Base-by-base conservation (phyloP, 1,284 basidiomycete genomes). In the Puccinia horiana region DNA sequence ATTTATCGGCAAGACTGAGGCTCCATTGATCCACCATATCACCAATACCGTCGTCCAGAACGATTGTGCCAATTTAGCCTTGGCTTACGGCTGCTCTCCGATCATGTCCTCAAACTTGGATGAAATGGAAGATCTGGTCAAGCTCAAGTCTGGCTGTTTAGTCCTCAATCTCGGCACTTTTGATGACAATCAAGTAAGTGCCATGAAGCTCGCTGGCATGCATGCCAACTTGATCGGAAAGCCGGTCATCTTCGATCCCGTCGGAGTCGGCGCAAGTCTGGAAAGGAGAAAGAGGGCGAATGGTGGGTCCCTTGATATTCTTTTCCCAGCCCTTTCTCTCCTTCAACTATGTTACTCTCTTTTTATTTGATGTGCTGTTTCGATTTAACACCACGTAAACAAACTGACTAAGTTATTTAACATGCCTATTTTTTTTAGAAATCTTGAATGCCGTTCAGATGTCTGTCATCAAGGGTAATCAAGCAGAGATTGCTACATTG, bases 391-490 rank as follows among this genome's bases (percentile, higher is more conserved):
- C 6, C 20, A 58, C n/a, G n/a, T 58, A 16, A 29, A 29, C 29
- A 16, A 63, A 5, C 18, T 40, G 20, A 6, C 4, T 63, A 8
- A 16, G 44, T 47, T 26, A 32, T 65, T 65, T n/a, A 5, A 14
- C 47, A 20, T 32, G 47, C 12, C 44, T 49, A n/a, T n/a, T n/a
- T n/a, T n/a, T 42, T n/a, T 6, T 58, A 91, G 93, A 92, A 80
- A 89, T 98, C 18, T 88, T 98, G n/a, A 90, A 93, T 83, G 88
- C 90, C 69, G 96, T 93, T 90, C 95, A 98, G 86, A 91, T 93
- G 23, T 93, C 92, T 26, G 92, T 97, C 26, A 95, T 98, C 88
- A 98, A 98, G 87, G 96, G 96, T 6, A 98, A 98, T 86, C 93
- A 94, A 0, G 95, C 91, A 29, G 96, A 98, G 87, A 91, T 98